Evolutionary conservation across 106 monocot genomes (phyloP), one percentile per base, ranked within the genome.

Genomic region (Dendrobium nobile): DNA sequence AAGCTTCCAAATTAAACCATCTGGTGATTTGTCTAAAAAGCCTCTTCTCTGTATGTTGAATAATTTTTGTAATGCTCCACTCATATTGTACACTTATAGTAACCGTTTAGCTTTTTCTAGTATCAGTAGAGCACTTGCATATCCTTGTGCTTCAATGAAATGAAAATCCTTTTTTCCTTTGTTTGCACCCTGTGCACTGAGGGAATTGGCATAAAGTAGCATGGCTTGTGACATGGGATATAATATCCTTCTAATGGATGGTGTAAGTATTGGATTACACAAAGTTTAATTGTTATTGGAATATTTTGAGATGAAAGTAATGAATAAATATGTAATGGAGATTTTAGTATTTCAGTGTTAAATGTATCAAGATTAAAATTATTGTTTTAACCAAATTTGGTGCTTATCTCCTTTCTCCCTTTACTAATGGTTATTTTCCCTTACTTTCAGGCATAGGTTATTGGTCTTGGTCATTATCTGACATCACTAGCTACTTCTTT

Each of bases 401-500:
- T 67, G 67, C 22, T 67, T 9, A 26, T 67, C 27, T 67, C 27
- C 33, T 16, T 70, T 64, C 37, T 22, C 28, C 37, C 24, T 70
- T 15, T 70, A 15, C 33, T 70, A 15, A 70, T 33, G 33, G 2
- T 70, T 13, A 13, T 70, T 70, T 70, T 74, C n/a, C 31, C 31
- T 42, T 41, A 41, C n/a, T 44, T 74, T 74, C 42, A 41, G 43
- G 74, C 43, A 74, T 74, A 42, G n/a, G 51, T 15, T 51, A 13
- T 51, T 51, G 51, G 51, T 51, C 10, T 13, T 51, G 51, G 51
- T 51, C 51, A 13, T 13, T 44, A 48, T 27, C 48, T 74, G 42
- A 41, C 48, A 58, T 78, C 78, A 54, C 40, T 27, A 56, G 2
- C 45, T 44, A 4, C 8, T 79, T 73, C 58, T 75, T 51, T 82